These are phyloP conservation scores for Blastobotrys serpentis DNA, from an alignment of 1,139 yeast species.

Conservation along the genomic window DNA sequence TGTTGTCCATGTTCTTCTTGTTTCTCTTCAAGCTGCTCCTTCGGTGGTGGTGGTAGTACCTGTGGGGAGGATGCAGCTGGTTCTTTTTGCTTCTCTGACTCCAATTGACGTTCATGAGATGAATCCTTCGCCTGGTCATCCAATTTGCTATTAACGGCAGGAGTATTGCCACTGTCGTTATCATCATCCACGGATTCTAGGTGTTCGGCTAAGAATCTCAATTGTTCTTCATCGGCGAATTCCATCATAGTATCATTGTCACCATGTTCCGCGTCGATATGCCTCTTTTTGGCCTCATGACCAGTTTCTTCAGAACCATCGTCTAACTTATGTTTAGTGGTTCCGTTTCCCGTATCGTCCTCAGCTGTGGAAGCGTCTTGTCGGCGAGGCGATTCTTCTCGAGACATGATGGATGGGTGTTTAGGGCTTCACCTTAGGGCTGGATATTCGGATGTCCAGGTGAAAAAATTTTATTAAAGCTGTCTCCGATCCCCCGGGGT, in stretches of 20 bases:
- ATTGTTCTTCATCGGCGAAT: conserved; percentile 29
- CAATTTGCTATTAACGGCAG: not conserved
- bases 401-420: conserved; percentile 10
- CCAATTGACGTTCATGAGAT: not conserved
- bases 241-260: conserved; percentile 8
- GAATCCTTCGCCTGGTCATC: not conserved
- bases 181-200: conserved; percentile 26
- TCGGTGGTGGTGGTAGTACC: too few species aligned
- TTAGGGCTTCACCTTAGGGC: conserved; percentile 12
- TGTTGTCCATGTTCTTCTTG: not conserved
- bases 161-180: not conserved
- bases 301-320: conserved; percentile 7
- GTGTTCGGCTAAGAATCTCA: conserved; percentile 32
- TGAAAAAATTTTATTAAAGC: too few species aligned
- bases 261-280: conserved; percentile 3
- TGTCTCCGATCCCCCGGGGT: not conserved
- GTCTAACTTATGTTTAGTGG: conserved; percentile 1
- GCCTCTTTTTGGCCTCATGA: conserved; percentile 7
- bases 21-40: too few species aligned
- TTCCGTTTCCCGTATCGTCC: not conserved
- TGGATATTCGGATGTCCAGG: too few species aligned
- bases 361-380: not conserved
- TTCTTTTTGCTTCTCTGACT: not conserved
- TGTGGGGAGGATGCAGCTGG: not conserved
- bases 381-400: conserved; percentile 4